Base-by-base conservation (phyloP, 768 basidiomycete species). In the Leccinum variicolor region DNA sequence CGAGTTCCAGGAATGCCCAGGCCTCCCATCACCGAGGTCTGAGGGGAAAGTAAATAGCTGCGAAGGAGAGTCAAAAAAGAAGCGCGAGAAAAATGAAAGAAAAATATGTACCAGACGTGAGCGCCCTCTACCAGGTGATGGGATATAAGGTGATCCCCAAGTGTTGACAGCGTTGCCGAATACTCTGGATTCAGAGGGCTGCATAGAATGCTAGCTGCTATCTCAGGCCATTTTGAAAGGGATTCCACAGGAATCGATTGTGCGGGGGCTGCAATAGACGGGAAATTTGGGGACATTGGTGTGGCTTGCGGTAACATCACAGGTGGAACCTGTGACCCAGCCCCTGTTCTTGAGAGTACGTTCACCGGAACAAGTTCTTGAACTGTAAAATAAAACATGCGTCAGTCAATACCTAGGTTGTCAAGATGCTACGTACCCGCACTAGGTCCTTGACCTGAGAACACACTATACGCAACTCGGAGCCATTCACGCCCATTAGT, bases 31-130 rank as follows among this genome's bases (percentile, higher is more conserved):
- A 83, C 77, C 11, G 92, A 81, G 0, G 92, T 89, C 62, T 90
- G 89, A 14, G 89, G 87, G 3, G 96, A 89, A 41, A 98, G 81
- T 6, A 98, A 76, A 67, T 95, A 94, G 68, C 93, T 96, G 8
- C 56, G 43, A 58, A 49, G 51, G 11, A 57, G 17, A 6, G 19
- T 69, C 53, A 62, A 41, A 34, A 13, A 39, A 11, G 15, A 17
- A 23, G 43, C 50, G 26, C 48, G 25, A 29, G n/a, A 46, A 28
- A 7, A 29, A 23, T 36, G 36, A 19, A 25, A 55, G 31, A 15
- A 6, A 49, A 31, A 26, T 54, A 11, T 75, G 61, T 66, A 98
- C 96, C 97, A 99, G 57, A 79, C 84, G 77, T 98, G 95, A 23
- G 94, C 93, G 17, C 94, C 94, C 63, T 94, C 89, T 9, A 84